Evolutionary conservation across 108 stramenopile genomes (phyloP).

Genomic region (Pseudonitzschia delicatissima): DNA sequence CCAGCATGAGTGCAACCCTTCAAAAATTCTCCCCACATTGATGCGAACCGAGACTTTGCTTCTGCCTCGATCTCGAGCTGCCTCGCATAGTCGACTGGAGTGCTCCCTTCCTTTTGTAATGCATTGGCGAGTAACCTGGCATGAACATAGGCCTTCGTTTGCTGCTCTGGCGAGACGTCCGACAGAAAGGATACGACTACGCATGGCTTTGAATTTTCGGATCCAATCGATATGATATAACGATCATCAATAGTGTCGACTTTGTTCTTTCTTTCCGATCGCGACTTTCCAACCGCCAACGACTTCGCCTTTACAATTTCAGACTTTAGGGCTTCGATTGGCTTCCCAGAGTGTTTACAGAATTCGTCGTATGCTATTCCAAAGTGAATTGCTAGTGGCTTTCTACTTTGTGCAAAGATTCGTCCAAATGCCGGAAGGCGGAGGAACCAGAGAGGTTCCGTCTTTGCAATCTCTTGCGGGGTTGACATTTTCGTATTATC

Average conservation of each 20-base stretch:
- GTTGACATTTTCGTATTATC: slow-evolving; percentile 28
- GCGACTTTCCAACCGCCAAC: background rate
- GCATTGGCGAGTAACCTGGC: slow-evolving; percentile 32
- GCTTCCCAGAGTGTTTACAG: slow-evolving; percentile 17
- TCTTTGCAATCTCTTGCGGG: slow-evolving; percentile 54
- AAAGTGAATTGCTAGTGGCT: slow-evolving; percentile 33
- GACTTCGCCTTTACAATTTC: background rate
- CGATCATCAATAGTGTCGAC: slow-evolving; percentile 21
- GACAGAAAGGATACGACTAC: slow-evolving; percentile 49
- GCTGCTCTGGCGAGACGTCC: slow-evolving; percentile 36
- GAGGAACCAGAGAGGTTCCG: slow-evolving; percentile 75
- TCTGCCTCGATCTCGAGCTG: slow-evolving; percentile 8
- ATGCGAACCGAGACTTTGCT: slow-evolving; percentile 2
- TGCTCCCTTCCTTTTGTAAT: background rate
- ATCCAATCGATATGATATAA: slow-evolving; percentile 28
- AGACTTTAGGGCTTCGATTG: slow-evolving; percentile 6
- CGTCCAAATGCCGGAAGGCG: background rate
- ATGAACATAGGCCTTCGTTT: slow-evolving; percentile 71
- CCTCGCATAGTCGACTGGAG: background rate
- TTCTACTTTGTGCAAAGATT: background rate
- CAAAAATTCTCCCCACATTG: slow-evolving; percentile 29
- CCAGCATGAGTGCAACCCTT: slow-evolving; percentile 22
- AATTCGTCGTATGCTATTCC: slow-evolving; percentile 63
- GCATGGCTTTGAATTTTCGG: slow-evolving; percentile 10
- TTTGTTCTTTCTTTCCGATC: background rate